A percentile compares a stretch with the other conserved stretches of the same genome.
Conservation (phyloP, 2,329 filamentous ascomycete genomes). For the Trichophyton verrucosum region DNA sequence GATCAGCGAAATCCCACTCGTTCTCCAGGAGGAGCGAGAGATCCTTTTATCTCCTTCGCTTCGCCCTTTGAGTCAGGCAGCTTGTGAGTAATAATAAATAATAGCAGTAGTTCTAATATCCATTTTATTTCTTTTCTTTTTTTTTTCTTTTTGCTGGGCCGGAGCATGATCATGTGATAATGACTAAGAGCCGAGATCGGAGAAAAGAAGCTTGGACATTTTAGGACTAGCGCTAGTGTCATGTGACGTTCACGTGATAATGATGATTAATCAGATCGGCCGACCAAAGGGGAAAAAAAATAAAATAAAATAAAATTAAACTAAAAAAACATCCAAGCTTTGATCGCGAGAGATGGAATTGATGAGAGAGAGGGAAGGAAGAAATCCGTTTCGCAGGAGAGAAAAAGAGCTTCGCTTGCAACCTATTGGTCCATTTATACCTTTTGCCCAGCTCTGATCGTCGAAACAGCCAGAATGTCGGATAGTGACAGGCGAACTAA, state of each 20-base stretch:
- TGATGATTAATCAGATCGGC: not conserved
- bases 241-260: not conserved
- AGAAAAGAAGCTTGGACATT: not conserved
- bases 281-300: not conserved
- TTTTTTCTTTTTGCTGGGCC: not conserved
- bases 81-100: not conserved
- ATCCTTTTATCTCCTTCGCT: not conserved
- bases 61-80: not conserved
- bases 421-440: not conserved
- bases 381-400: not conserved
- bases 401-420: not conserved
- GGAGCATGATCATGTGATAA: not conserved
- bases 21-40: not conserved
- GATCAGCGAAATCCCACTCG: not conserved
- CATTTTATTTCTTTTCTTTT: not conserved
- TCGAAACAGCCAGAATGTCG: constrained; percentile 46
- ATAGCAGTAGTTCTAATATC: not conserved
- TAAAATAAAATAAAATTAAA: not conserved
- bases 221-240: not conserved
- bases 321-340: not conserved
- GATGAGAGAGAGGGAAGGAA: not conserved
- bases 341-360: not conserved
- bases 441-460: not conserved
- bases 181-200: constrained; percentile 3
- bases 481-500: constrained; percentile 66